Conservation (phyloP, 2,329 filamentous ascomycete genomes). For the Trichothecium sympodiale region DNA sequence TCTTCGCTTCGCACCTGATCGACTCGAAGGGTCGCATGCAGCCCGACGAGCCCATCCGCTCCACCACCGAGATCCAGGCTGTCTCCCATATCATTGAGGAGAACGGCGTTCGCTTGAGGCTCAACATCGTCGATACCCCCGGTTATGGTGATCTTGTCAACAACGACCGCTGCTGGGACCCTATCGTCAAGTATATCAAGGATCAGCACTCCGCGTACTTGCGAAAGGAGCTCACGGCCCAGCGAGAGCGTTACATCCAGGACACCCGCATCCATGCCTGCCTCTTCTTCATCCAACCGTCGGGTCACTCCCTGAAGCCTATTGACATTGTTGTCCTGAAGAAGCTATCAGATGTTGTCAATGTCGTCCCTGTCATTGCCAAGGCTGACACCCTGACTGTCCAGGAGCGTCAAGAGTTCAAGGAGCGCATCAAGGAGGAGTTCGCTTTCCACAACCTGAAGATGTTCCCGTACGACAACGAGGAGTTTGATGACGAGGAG, state of each 20-base stretch:
- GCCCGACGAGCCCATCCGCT: constrained; percentile 86
- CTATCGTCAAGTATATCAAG: constrained; percentile 99
- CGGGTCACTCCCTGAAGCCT: constrained; percentile 94
- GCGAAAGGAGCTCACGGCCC: constrained; percentile 96
- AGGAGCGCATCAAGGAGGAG: constrained; percentile 99
- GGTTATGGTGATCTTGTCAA: constrained; percentile 98
- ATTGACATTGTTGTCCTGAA: constrained; percentile 99
- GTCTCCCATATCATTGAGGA: constrained; percentile 99
- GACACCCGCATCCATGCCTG: constrained; percentile 99
- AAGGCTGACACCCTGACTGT: constrained; percentile 95
- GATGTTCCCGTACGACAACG: constrained; percentile 99
- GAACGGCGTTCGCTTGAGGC: constrained; percentile 90
- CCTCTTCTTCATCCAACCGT: constrained; percentile 98
- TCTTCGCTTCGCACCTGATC: constrained; percentile 98
- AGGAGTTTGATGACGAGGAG: constrained; percentile 97
- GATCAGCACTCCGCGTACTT: constrained; percentile 99
- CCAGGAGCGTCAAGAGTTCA: constrained; percentile 92
- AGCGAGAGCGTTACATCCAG: constrained; percentile 98
- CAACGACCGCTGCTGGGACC: constrained; percentile 99
- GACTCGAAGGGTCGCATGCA: constrained; percentile 93
- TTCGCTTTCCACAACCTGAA: constrained; percentile 99
- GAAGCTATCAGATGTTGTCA: constrained; percentile 98
- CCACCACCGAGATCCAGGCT: constrained; percentile 95
- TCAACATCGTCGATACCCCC: constrained; percentile 98
- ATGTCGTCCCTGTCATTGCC: constrained; percentile 96